Evolutionary conservation across 2,329 filamentous ascomycete species (phyloP).

Genomic region (Alternaria arbusti): DNA sequence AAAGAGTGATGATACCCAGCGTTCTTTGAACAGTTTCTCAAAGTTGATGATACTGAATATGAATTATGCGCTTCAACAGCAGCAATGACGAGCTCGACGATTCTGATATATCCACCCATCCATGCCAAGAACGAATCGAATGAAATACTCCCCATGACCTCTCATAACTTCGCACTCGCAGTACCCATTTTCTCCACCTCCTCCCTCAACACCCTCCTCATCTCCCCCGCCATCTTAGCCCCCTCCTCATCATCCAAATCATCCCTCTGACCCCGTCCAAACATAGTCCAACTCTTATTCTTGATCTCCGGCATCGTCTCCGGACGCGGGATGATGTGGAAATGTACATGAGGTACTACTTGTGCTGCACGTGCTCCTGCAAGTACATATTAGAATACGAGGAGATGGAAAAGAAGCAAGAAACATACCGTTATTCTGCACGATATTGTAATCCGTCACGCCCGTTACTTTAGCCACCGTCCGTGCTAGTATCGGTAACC

Average conservation of each 20-base stretch:
- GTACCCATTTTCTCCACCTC: conserved; percentile 40
- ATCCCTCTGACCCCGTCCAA: conserved; percentile 73
- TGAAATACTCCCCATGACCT: not conserved
- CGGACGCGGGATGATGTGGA: conserved; percentile 89
- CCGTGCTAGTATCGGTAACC: conserved; percentile 73
- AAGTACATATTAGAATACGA: not conserved
- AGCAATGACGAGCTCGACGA: not conserved
- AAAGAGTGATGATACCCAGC: conserved; percentile 6
- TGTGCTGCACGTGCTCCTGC: conserved; percentile 81
- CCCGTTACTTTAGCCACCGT: conserved; percentile 74
- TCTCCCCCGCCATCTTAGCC: conserved; percentile 61
- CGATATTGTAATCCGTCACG: conserved; percentile 88
- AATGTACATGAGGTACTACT: conserved; percentile 92
- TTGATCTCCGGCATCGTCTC: conserved; percentile 58
- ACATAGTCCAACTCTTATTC: conserved; percentile 78
- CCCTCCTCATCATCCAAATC: conserved; percentile 81
- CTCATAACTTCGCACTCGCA: conserved; percentile 11
- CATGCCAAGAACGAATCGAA: not conserved
- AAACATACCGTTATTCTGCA: conserved; percentile 83
- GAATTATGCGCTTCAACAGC: not conserved
- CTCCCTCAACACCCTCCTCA: conserved; percentile 49
- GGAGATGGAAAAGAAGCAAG: not conserved
- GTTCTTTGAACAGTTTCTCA: not conserved
- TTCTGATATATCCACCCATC: not conserved
- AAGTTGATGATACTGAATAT: not conserved